A percentile compares a stretch with the other conserved stretches of the same genome.
These are phyloP conservation scores for Colletotrichum gigasporum DNA, from an alignment of 2,329 filamentous ascomycete species.

Conservation along the genomic window DNA sequence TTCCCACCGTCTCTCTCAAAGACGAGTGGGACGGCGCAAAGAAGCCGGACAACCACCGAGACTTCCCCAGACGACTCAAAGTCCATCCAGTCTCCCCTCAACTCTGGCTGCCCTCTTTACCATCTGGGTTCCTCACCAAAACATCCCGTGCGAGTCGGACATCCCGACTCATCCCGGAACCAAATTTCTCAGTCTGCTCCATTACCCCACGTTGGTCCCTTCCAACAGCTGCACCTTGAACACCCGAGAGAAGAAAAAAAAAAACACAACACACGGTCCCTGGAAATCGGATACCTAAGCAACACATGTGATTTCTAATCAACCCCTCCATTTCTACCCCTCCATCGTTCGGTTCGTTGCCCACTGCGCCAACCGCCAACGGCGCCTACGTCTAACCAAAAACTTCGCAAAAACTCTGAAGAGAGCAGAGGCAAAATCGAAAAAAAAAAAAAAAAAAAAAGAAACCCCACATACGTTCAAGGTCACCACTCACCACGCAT, in stretches of 20 bases:
- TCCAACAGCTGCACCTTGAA: not conserved
- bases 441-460: slow-evolving; percentile 9
- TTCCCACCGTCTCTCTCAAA: too few relatives aligned
- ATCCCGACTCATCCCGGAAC: slow-evolving; percentile 1
- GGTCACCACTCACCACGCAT: too few relatives aligned
- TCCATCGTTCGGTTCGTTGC: slow-evolving; percentile 8
- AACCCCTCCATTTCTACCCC: slow-evolving; percentile 27
- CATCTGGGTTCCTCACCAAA: too few relatives aligned
- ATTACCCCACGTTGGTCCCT: not conserved
- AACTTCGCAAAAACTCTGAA: not conserved
- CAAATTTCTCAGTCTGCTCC: not conserved
- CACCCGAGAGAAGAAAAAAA: not conserved
- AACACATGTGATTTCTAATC: slow-evolving; percentile 32
- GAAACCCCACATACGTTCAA: not conserved
- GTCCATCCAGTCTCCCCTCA: too few relatives aligned
- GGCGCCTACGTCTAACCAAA: not conserved
- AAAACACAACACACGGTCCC: not conserved
- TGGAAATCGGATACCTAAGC: not conserved
- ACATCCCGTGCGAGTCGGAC: not conserved
- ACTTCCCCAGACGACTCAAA: not conserved
- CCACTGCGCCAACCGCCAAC: not conserved
- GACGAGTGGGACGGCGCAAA: too few relatives aligned
- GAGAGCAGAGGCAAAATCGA: not conserved
- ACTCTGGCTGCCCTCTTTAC: too few relatives aligned
- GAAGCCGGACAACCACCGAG: slow-evolving; percentile 22